Conservation (phyloP, 2,329 filamentous ascomycete genomes). For the Cercospora nicotianae region DNA sequence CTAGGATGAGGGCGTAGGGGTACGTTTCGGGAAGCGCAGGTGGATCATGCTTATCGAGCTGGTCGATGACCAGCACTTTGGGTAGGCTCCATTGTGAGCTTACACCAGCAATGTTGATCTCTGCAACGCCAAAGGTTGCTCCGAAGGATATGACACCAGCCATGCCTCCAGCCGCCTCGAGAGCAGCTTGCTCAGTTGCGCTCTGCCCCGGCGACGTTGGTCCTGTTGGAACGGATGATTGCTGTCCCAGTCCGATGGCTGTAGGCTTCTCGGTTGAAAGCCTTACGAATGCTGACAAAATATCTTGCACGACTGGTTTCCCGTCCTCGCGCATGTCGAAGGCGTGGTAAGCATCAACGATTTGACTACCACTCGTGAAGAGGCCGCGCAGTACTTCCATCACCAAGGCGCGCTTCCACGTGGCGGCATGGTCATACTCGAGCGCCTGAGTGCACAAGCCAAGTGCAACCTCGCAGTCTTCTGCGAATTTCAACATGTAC, state of each 20-base stretch:
- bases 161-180: conserved; percentile 78
- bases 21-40: conserved; percentile 88
- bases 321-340: conserved; percentile 74
- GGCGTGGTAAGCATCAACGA: conserved; percentile 75
- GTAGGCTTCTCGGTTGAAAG: conserved; percentile 87
- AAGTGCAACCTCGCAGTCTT: conserved; percentile 80
- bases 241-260: conserved; percentile 83
- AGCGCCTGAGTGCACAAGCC: conserved; percentile 80
- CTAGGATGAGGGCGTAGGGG: conserved; percentile 82
- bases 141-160: conserved; percentile 73
- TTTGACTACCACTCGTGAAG: conserved; percentile 75
- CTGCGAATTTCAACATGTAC: conserved; percentile 71
- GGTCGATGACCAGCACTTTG: conserved; percentile 84
- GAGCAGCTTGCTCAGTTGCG: conserved; percentile 76
- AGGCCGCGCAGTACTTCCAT: conserved; percentile 89
- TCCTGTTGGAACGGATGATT: conserved; percentile 77
- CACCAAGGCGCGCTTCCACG: conserved; percentile 86
- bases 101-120: conserved; percentile 69
- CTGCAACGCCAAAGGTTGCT: conserved; percentile 65
- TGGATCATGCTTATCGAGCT: conserved; percentile 87
- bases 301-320: conserved; percentile 74
- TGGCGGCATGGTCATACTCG: conserved; percentile 73
- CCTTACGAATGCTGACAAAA: conserved; percentile 87
- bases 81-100: conserved; percentile 89
- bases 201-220: conserved; percentile 57